Evolutionary conservation across 352 stramenopile species (phyloP).

Genomic region (Globisporangium sylvaticum): DNA sequence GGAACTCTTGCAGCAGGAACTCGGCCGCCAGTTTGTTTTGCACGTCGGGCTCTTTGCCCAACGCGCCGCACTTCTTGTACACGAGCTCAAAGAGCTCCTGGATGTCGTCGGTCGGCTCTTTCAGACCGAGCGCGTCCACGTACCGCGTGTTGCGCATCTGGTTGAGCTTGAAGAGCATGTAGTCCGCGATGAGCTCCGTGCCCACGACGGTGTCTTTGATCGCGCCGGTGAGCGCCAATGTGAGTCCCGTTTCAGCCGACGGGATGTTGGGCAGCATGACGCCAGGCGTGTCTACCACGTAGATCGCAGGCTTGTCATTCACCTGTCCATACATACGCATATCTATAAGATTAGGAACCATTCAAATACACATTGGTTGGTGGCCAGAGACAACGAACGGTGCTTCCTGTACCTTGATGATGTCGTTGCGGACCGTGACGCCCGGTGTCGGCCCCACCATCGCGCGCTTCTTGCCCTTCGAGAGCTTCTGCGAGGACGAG

Average conservation of each 20-base stretch:
- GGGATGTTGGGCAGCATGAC: conserved; percentile 87
- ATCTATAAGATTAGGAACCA: not conserved
- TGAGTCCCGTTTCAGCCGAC: conserved; percentile 76
- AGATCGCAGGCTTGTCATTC: conserved; percentile 83
- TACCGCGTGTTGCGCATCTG: conserved; percentile 75
- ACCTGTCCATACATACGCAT: conserved; percentile 27
- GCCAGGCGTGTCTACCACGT: conserved; percentile 86
- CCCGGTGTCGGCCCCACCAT: conserved; percentile 78
- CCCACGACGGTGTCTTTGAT: conserved; percentile 88
- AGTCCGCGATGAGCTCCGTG: conserved; percentile 85
- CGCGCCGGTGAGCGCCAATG: conserved; percentile 76
- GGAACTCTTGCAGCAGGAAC: conserved; percentile 73
- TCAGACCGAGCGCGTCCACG: conserved; percentile 64
- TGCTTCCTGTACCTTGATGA: conserved; percentile 66
- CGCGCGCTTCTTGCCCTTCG: conserved; percentile 77
- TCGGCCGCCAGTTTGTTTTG: conserved; percentile 61
- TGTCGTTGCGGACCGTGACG: conserved; percentile 84
- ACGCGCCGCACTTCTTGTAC: conserved; percentile 61
- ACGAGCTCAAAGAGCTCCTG: conserved; percentile 57
- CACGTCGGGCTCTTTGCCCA: conserved; percentile 78
- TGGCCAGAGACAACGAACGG: not conserved
- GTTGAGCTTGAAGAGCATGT: conserved; percentile 88
- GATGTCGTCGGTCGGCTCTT: conserved; percentile 72
- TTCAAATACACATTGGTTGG: not conserved
- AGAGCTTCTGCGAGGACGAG: conserved; percentile 68